Conservation (phyloP, 23 red algal species). For the Gracilaria vermiculophylla region DNA sequence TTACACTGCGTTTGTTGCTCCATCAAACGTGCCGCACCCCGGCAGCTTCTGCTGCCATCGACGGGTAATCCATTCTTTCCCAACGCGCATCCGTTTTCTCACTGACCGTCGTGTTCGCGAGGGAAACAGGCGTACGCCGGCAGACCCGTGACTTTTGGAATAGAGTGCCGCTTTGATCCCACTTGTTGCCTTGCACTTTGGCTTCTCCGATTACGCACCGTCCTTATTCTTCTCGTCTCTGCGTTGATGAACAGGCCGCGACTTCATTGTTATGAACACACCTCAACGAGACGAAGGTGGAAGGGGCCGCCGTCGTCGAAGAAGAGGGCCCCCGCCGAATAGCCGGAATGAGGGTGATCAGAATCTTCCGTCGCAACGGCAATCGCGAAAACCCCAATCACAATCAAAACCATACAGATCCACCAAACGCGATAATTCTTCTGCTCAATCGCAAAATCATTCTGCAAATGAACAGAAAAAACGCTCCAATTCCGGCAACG, state of each 20-base stretch:
- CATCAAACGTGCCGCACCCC: too few species aligned
- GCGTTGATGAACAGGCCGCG: conserved; percentile 28
- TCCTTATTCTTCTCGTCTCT: not conserved
- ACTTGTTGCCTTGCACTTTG: not conserved
- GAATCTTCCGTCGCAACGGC: not conserved
- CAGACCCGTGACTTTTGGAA: too few species aligned
- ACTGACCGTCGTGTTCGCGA: too few species aligned
- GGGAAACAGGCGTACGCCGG: too few species aligned
- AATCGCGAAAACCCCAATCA: conserved; percentile 5
- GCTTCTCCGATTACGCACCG: not conserved
- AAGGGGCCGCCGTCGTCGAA: conserved; percentile 36
- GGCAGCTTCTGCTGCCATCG: too few species aligned
- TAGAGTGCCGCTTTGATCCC: not conserved
- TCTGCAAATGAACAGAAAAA: not conserved
- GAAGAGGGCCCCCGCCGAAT: conserved; percentile 35
- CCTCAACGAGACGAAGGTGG: conserved; percentile 55
- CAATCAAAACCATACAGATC: not conserved
- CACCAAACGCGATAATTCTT: not conserved
- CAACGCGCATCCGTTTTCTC: too few species aligned
- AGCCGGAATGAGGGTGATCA: conserved; percentile 30
- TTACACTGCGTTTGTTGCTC: too few species aligned
- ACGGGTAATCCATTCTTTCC: too few species aligned
- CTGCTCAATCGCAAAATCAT: not conserved
- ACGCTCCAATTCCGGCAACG: not conserved
- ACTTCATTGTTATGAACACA: conserved; percentile 35